Evolutionary conservation across 331 rosid genomes (phyloP).

Genomic region (Ulmus americana): DNA sequence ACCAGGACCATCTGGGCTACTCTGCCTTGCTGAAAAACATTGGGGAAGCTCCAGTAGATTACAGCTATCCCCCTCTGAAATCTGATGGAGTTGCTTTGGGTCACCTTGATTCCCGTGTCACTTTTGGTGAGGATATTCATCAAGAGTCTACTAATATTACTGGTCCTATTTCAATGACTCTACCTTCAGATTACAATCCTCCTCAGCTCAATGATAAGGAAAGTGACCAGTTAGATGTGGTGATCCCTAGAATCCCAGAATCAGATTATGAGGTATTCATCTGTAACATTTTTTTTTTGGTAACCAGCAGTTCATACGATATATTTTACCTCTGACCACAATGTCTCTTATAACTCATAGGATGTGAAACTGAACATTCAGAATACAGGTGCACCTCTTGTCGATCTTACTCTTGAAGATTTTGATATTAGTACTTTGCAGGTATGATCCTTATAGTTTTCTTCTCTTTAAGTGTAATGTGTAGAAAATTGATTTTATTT

Average conservation of each 20-base stretch:
- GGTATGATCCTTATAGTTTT: too few relatives aligned
- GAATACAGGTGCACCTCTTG: constrained; percentile 25
- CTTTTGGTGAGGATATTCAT: constrained; percentile 32
- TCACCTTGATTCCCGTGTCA: constrained; percentile 29
- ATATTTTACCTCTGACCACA: constrained; percentile 11
- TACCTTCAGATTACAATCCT: constrained; percentile 27
- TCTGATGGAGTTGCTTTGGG: constrained; percentile 31
- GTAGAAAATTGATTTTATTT: too few relatives aligned
- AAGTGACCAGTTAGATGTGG: constrained; percentile 38
- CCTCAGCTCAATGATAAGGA: constrained; percentile 29
- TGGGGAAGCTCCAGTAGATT: constrained; percentile 29
- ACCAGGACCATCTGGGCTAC: constrained; percentile 44
- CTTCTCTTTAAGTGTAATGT: too few relatives aligned
- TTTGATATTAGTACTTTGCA: constrained; percentile 30
- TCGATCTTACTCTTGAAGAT: constrained; percentile 24
- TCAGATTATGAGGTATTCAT: constrained; percentile 33
- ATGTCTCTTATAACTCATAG: constrained; percentile 17
- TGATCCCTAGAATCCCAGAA: constrained; percentile 24
- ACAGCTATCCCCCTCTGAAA: constrained; percentile 38
- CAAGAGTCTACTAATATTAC: constrained; percentile 28
- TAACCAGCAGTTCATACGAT: background rate
- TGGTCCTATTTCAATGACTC: constrained; percentile 16
- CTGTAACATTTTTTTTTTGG: constrained; percentile 4
- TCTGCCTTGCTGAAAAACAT: constrained; percentile 24
- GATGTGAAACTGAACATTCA: constrained; percentile 28